Percentiles rank a stretch among this genome's conserved stretches.
phyloP scores from a whole-genome alignment of 1,139 yeast species.

The Zygotorulaspora mrakii region DNA sequence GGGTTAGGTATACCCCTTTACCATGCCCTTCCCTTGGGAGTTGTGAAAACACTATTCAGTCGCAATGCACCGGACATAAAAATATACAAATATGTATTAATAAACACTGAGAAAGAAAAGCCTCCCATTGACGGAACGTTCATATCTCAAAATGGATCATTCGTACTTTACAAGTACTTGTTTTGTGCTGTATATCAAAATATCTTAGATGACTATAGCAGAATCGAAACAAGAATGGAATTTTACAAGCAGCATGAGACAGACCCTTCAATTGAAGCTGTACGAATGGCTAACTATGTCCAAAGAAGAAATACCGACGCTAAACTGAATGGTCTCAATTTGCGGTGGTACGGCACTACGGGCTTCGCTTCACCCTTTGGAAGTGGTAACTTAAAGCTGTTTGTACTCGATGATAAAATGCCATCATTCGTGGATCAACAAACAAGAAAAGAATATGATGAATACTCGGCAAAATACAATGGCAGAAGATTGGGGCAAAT shows the following conservation, averaged over 20 bases:
- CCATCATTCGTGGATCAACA: conserved; percentile 32
- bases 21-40: conserved; percentile 33
- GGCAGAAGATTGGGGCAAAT: conserved; percentile 25
- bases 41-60: conserved; percentile 31
- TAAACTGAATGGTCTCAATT: conserved; percentile 22
- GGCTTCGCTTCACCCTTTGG: conserved; percentile 36
- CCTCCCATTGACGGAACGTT: conserved; percentile 16
- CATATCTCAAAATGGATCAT: conserved; percentile 14
- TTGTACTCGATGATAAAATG: conserved; percentile 35
- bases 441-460: conserved; percentile 17
- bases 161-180: conserved; percentile 21
- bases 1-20: conserved; percentile 37
- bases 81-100: conserved; percentile 31
- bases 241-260: conserved; percentile 13
- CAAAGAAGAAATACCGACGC: conserved; percentile 31
- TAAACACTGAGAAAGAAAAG: conserved; percentile 15
- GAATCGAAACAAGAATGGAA: conserved; percentile 26
- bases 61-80: conserved; percentile 30
- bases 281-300: conserved; percentile 24
- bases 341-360: conserved; percentile 36
- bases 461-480: conserved; percentile 10
- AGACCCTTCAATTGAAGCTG: conserved; percentile 11
- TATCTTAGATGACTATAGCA: conserved; percentile 16
- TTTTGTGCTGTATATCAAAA: conserved; percentile 26
- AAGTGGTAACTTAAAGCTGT: conserved; percentile 28